Evolutionary conservation across 176 grass and related monocot genomes (phyloP), one percentile per base, ranked within the genome.

Genomic region (Canna indica): DNA sequence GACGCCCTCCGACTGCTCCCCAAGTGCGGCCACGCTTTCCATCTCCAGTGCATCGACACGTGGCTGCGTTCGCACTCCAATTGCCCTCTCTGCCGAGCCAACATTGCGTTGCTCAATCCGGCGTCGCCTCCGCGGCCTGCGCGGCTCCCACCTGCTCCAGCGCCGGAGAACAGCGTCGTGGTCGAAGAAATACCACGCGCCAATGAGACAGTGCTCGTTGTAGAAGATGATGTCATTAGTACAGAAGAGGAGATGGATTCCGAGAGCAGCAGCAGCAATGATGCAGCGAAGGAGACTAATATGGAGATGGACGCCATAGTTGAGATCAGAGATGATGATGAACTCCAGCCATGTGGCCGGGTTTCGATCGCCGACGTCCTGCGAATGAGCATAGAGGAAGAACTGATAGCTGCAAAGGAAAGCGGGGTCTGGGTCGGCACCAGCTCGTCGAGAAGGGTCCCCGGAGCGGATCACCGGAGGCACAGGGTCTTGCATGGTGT

Each of bases 1-100:
- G 91, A 95, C 60, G 67, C 56, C 78, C 80, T 95, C 77, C 56
- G 94, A 52, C 80, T 99, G 16, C 75, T 99, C 3, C 94, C 94
- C 69, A 90, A 85, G 79, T 99, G 94, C 75, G 85, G 94, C 77
- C 94, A 99, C 73, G 94, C 94, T 18, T 99, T 99, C 79, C 94
- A 99, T 67, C 76, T 93, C 7, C 82, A 87, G 36, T 97, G 93
- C 78, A 97, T 97, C 59, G 88, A 97, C 36, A 91, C 93, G 0
- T 97, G 88, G 93, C 82, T 97, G 71, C 66, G 22, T 5, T 66
- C 34, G 7, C 35, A 38, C 63, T 66, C 63, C 35, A 66, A 41
- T 66, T 66, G 63, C 63, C 63, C 63, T 41, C 63, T 66, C 35
- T 66, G 63, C 63, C 63, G 63, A 66, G 33, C 63, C 35, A 13